phyloP scores from a whole-genome alignment of 1,284 basidiomycete genomes.

The Agroathelia rolfsii region DNA sequence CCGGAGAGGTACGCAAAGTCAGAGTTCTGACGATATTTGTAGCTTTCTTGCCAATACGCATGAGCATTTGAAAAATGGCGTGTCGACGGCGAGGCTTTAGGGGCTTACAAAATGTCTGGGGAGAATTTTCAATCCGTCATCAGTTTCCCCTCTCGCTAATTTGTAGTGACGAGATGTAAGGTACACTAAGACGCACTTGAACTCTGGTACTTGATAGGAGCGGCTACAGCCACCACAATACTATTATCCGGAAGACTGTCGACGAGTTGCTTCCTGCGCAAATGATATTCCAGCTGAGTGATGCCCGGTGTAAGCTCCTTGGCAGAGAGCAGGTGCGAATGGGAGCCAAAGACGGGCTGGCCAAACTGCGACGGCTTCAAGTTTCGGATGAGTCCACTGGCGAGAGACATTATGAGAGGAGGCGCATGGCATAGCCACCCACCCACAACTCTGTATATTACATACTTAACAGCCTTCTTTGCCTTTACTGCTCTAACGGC shows the following conservation, averaged over 20 bases:
- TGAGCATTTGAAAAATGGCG: slow-evolving; percentile 19
- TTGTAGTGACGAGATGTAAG: slow-evolving; percentile 1
- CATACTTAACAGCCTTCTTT: too few species aligned
- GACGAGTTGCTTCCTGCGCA: slow-evolving; percentile 68
- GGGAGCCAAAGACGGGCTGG: slow-evolving; percentile 68
- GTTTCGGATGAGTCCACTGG: too few species aligned
- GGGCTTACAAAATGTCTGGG: slow-evolving; percentile 39
- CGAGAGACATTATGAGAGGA: too few species aligned
- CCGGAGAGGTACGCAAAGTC: slow-evolving; percentile 95
- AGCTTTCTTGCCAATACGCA: slow-evolving; percentile 37
- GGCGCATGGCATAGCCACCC: too few species aligned
- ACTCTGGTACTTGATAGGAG: slow-evolving; percentile 81
- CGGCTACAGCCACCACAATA: slow-evolving; percentile 74
- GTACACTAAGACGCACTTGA: slow-evolving; percentile 48
- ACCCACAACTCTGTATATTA: too few species aligned
- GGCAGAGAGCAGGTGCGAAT: slow-evolving; percentile 63
- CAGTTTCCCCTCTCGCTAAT: too few species aligned
- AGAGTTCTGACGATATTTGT: slow-evolving; percentile 90
- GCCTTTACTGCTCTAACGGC: too few species aligned
- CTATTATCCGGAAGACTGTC: slow-evolving; percentile 67
- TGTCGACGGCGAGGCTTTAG: too few species aligned
- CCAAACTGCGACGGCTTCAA: slow-evolving; percentile 62
- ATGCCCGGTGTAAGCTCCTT: slow-evolving; percentile 85
- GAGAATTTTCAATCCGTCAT: slow-evolving; percentile 5
- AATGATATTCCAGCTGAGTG: slow-evolving; percentile 72